A percentile compares a stretch with the other conserved stretches of the same genome.
phyloP scores from a whole-genome alignment of 1,284 basidiomycete genomes.

The Ustilago hordei region DNA sequence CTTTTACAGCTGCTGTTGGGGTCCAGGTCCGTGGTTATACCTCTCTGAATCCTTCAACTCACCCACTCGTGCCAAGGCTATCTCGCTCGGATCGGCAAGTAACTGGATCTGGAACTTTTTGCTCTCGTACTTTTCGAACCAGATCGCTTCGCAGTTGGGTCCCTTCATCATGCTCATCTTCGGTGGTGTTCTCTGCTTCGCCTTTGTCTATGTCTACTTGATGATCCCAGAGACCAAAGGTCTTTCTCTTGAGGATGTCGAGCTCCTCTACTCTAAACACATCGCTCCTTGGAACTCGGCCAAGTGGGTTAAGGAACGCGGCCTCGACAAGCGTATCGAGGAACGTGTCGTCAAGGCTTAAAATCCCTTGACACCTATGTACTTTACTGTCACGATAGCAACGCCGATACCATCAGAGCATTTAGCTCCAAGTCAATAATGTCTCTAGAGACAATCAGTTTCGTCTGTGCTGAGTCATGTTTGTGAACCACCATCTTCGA shows the following conservation, averaged over 20 bases:
- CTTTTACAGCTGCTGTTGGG: slow-evolving; percentile 80
- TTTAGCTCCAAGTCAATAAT: background rate
- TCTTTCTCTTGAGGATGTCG: slow-evolving; percentile 79
- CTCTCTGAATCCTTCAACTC: slow-evolving; percentile 74
- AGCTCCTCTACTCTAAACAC: slow-evolving; percentile 61
- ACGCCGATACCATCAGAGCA: slow-evolving; percentile 10
- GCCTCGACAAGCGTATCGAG: slow-evolving; percentile 27
- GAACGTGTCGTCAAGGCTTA: slow-evolving; percentile 30
- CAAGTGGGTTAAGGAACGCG: slow-evolving; percentile 40
- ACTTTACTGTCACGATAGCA: slow-evolving; percentile 4
- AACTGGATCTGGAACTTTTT: slow-evolving; percentile 81
- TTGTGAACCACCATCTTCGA: background rate
- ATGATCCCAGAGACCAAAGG: slow-evolving; percentile 83
- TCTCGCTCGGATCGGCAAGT: slow-evolving; percentile 77
- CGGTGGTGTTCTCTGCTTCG: slow-evolving; percentile 76
- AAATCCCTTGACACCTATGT: background rate
- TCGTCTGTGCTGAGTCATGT: background rate
- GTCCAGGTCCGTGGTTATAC: slow-evolving; percentile 77
- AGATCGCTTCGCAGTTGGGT: slow-evolving; percentile 74
- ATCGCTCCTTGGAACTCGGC: slow-evolving; percentile 42
- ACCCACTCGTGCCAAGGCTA: slow-evolving; percentile 80
- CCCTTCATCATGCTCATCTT: slow-evolving; percentile 79
- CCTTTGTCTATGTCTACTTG: slow-evolving; percentile 72
- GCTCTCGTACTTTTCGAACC: slow-evolving; percentile 78
- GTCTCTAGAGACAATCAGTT: background rate